A percentile compares a stretch with the other conserved stretches of the same genome.
phyloP scores from a whole-genome alignment of 2,329 filamentous ascomycete species.

The Xylariaceae sp. region DNA sequence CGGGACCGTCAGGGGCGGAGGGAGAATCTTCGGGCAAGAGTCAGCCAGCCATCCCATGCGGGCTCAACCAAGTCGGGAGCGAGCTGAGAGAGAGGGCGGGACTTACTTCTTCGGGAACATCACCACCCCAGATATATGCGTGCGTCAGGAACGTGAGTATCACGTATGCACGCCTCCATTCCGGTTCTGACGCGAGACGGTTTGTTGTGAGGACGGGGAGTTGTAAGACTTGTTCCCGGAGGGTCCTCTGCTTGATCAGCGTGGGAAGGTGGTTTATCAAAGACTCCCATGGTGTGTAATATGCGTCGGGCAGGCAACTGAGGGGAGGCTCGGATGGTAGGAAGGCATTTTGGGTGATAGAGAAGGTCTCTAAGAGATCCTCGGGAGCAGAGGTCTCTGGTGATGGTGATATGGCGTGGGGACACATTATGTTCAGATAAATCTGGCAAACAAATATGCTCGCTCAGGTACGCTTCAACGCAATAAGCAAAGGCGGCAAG shows the following conservation, averaged over 20 bases:
- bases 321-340: conserved; percentile 54
- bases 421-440: conserved; percentile 1
- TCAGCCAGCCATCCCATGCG: too few relatives aligned
- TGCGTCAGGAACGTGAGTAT: conserved; percentile 62
- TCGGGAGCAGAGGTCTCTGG: too few relatives aligned
- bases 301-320: conserved; percentile 48
- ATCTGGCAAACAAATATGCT: too few relatives aligned
- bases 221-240: conserved; percentile 48
- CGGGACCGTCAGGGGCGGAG: conserved; percentile 69
- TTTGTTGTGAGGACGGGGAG: conserved; percentile 53
- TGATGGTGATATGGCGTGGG: too few relatives aligned
- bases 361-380: conserved; percentile 39
- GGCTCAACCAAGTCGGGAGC: neutral
- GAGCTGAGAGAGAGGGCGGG: neutral
- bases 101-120: conserved; percentile 61
- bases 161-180: conserved; percentile 64
- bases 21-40: conserved; percentile 46
- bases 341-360: conserved; percentile 50
- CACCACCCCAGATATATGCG: conserved; percentile 83
- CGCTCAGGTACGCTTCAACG: too few relatives aligned
- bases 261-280: conserved; percentile 54
- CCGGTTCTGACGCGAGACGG: conserved; percentile 48
- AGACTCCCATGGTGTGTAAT: conserved; percentile 61
- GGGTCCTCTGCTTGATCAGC: conserved; percentile 50
- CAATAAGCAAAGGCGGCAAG: too few relatives aligned